phyloP scores from a whole-genome alignment of 441 rosid genomes.

The Pelargonium australe region DNA sequence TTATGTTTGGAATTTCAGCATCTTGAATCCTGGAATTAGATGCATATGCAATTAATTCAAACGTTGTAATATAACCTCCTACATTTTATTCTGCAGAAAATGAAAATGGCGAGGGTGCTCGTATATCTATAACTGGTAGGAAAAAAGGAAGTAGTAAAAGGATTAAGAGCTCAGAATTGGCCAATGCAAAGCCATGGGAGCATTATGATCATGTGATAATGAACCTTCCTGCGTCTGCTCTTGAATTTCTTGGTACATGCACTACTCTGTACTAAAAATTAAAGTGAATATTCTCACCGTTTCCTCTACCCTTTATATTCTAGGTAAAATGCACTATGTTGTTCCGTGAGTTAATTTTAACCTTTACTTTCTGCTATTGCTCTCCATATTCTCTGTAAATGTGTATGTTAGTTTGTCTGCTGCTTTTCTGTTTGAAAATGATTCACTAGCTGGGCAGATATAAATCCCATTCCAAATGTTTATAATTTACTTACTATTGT shows the following conservation, averaged over 20 bases:
- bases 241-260: conserved; percentile 66
- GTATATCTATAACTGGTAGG: conserved; percentile 15
- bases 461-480: no score
- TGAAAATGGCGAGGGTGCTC: conserved; percentile 25
- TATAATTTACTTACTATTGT: neutral
- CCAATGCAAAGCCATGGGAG: conserved; percentile 63
- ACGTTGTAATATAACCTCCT: neutral
- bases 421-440: no score
- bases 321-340: no score
- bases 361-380: no score
- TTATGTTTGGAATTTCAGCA: neutral
- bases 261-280: no score
- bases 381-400: no score
- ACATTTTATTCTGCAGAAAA: conserved; percentile 28
- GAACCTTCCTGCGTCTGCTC: conserved; percentile 97
- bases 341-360: no score
- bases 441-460: no score
- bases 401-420: no score
- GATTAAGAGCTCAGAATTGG: conserved; percentile 43
- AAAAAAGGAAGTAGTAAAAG: conserved; percentile 51
- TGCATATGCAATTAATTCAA: neutral
- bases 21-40: neutral
- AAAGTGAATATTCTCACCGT: no score
- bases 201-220: conserved; percentile 83
- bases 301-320: no score